Evolutionary conservation across 345 rosid genomes (phyloP).

Genomic region (Aquilaria yunnanensis): DNA sequence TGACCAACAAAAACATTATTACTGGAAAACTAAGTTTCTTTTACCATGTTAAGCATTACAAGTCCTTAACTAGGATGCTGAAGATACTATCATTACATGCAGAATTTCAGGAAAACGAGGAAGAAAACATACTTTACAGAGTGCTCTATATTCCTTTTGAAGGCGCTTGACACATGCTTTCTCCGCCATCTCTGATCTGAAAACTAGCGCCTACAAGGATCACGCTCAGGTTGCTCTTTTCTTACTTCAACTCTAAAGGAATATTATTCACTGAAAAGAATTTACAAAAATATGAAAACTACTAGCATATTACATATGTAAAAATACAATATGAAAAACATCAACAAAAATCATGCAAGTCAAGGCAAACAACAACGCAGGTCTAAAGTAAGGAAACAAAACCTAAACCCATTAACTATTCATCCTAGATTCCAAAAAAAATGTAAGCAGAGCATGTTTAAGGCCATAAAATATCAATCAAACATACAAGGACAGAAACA

Average conservation of each 20-base stretch:
- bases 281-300: constrained; percentile 6
- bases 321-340: background rate
- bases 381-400: too few relatives aligned
- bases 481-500: too few relatives aligned
- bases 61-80: too few relatives aligned
- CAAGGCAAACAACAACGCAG: background rate
- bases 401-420: too few relatives aligned
- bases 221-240: constrained; percentile 5
- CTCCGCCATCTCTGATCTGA: constrained; percentile 60
- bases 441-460: too few relatives aligned
- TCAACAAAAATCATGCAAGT: background rate
- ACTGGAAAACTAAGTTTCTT: too few relatives aligned
- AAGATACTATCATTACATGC: too few relatives aligned
- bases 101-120: background rate
- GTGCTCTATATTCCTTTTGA: constrained; percentile 95
- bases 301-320: background rate
- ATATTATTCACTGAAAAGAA: constrained; percentile 9
- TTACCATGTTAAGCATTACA: too few relatives aligned
- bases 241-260: constrained; percentile 8
- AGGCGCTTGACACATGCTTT: constrained; percentile 89
- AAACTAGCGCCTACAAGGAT: constrained; percentile 6
- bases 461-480: too few relatives aligned
- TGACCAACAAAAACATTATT: too few relatives aligned
- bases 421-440: too few relatives aligned
- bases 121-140: constrained; percentile 62